phyloP scores from a whole-genome alignment of 2,329 filamentous ascomycete species.

The Falciphora oryzae region DNA sequence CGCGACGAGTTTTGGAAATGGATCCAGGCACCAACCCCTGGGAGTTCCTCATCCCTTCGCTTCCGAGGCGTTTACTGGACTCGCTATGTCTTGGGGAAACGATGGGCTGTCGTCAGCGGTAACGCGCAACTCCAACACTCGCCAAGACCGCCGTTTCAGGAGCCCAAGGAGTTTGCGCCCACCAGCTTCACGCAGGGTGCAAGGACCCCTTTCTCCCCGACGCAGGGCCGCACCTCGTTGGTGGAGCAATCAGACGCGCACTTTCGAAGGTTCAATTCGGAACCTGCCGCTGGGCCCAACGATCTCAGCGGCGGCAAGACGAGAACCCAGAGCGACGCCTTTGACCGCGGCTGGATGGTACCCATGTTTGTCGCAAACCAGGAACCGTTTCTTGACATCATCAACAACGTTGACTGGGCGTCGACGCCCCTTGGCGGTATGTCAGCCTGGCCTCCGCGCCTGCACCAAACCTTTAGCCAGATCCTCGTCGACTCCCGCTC shows the following conservation, averaged over 20 bases:
- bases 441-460: constrained; percentile 33
- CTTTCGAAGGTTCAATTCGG: neutral
- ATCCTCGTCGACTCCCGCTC: constrained; percentile 37
- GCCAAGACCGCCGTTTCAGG: neutral
- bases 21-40: constrained; percentile 11
- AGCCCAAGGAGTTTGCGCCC: constrained; percentile 2
- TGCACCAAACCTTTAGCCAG: constrained; percentile 36
- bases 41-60: neutral
- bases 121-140: constrained; percentile 9
- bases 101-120: constrained; percentile 15
- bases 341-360: constrained; percentile 6
- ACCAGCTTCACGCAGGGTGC: constrained; percentile 3
- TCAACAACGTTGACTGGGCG: constrained; percentile 38
- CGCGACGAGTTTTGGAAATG: constrained; percentile 21
- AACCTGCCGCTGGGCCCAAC: neutral
- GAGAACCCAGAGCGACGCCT: neutral
- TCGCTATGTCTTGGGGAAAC: constrained; percentile 11
- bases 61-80: constrained; percentile 16
- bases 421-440: constrained; percentile 39
- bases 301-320: neutral
- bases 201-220: neutral
- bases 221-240: neutral
- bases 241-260: neutral
- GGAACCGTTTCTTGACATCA: constrained; percentile 28
- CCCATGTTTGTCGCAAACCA: constrained; percentile 19